Evolutionary conservation across 1,284 basidiomycete genomes (phyloP).

Genomic region (Austroboletus niveus): DNA sequence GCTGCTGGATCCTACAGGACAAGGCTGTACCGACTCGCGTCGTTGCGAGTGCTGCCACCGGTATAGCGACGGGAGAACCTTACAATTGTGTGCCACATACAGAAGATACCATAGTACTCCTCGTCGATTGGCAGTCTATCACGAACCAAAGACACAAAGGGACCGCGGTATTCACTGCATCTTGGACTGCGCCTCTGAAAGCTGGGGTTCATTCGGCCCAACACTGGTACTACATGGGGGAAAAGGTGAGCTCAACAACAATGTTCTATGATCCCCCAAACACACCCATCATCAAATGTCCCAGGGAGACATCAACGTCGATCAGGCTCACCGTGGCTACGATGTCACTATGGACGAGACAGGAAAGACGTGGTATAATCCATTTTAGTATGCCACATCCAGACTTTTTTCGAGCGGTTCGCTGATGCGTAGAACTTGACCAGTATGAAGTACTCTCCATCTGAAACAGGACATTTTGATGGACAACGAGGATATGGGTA

Average conservation of each 20-base stretch:
- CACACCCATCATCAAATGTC: constrained; percentile 3
- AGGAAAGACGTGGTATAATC: constrained; percentile 83
- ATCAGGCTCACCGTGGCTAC: constrained; percentile 93
- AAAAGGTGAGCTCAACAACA: constrained; percentile 55
- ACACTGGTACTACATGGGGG: constrained; percentile 93
- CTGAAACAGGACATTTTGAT: constrained; percentile 88
- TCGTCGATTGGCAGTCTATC: constrained; percentile 89
- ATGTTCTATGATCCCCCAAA: not conserved
- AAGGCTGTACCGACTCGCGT: constrained; percentile 79
- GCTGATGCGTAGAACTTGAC: constrained; percentile 10
- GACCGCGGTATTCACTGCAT: constrained; percentile 88
- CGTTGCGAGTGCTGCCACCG: constrained; percentile 83
- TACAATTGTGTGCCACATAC: constrained; percentile 83
- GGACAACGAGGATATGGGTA: constrained; percentile 91
- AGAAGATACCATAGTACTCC: constrained; percentile 91
- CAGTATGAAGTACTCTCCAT: constrained; percentile 92
- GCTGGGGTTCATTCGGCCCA: constrained; percentile 83
- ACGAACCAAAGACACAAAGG: constrained; percentile 69
- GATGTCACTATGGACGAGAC: constrained; percentile 81
- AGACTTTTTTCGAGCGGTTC: not conserved
- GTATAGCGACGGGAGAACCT: constrained; percentile 84
- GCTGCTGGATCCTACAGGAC: constrained; percentile 89
- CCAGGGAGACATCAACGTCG: constrained; percentile 86
- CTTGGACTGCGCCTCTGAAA: constrained; percentile 82
- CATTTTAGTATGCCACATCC: constrained; percentile 73